Evolutionary conservation across 495 filamentous ascomycete species (phyloP).

Genomic region (Daldinia loculata): DNA sequence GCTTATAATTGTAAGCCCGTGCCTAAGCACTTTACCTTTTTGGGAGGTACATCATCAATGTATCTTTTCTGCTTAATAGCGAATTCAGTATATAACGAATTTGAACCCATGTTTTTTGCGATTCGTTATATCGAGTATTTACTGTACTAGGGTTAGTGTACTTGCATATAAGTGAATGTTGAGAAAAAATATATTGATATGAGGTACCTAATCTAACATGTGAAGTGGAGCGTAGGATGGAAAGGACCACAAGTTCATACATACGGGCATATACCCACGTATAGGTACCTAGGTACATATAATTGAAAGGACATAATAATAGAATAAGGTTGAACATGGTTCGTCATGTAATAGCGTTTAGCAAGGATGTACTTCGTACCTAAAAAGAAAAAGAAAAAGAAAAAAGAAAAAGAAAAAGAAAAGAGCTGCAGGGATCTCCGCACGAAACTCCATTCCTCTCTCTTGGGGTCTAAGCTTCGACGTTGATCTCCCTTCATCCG

Average conservation of each 20-base stretch:
- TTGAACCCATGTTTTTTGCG: too few species aligned
- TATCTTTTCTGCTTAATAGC: too few species aligned
- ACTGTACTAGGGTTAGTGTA: background rate
- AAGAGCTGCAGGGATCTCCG: slow-evolving; percentile 20
- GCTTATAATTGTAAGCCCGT: too few species aligned
- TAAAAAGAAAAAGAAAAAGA: background rate
- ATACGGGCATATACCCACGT: too few species aligned
- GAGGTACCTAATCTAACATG: too few species aligned
- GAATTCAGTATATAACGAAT: too few species aligned
- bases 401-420: background rate
- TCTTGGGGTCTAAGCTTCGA: slow-evolving; percentile 5
- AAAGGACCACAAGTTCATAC: background rate
- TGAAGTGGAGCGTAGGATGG: background rate
- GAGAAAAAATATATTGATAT: background rate
- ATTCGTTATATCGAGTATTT: too few species aligned
- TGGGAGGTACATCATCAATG: too few species aligned
- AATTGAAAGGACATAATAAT: background rate
- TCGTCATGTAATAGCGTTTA: background rate
- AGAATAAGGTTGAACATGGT: background rate
- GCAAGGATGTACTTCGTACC: background rate
- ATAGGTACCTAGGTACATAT: too few species aligned
- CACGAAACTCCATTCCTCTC: slow-evolving; percentile 16
- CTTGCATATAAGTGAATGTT: background rate
- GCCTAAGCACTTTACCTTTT: too few species aligned
- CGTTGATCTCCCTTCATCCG: slow-evolving; percentile 34